Percentiles rank a stretch among this genome's conserved stretches.
phyloP scores from a whole-genome alignment of 2,329 filamentous ascomycete genomes.

The Zymoseptoria pseudotritici region DNA sequence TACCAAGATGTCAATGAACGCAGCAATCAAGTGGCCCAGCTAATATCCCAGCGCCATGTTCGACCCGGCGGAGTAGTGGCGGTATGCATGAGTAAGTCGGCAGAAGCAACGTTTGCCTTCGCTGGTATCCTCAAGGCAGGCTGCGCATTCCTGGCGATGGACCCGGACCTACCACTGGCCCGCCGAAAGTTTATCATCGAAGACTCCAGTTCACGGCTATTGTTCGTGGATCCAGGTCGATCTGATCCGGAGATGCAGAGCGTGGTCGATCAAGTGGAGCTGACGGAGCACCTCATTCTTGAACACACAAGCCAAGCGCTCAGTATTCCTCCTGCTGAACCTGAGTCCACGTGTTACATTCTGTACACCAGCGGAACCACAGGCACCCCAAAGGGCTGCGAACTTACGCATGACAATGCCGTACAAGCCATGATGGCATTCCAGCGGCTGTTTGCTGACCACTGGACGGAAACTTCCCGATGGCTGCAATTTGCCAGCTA shows the following conservation, averaged over 20 bases:
- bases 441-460: constrained; percentile 64
- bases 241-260: constrained; percentile 8
- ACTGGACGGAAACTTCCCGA: constrained; percentile 65
- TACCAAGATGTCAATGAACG: constrained; percentile 64
- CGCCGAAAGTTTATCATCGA: constrained; percentile 70
- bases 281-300: constrained; percentile 10
- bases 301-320: constrained; percentile 27
- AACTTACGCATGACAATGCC: constrained; percentile 80
- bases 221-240: constrained; percentile 34
- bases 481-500: constrained; percentile 93
- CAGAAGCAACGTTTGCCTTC: constrained; percentile 75
- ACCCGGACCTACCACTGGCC: constrained; percentile 62
- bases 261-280: constrained; percentile 6
- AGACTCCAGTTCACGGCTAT: constrained; percentile 57
- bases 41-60: constrained; percentile 48
- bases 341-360: constrained; percentile 65
- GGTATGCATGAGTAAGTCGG: constrained; percentile 76
- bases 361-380: constrained; percentile 85
- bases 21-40: constrained; percentile 64
- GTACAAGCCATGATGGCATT: constrained; percentile 88
- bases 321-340: constrained; percentile 29
- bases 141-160: constrained; percentile 72
- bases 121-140: constrained; percentile 76
- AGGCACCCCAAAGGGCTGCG: constrained; percentile 77
- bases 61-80: constrained; percentile 58